phyloP scores from a whole-genome alignment of 108 stramenopile species.

The Skeletonema grethae region DNA sequence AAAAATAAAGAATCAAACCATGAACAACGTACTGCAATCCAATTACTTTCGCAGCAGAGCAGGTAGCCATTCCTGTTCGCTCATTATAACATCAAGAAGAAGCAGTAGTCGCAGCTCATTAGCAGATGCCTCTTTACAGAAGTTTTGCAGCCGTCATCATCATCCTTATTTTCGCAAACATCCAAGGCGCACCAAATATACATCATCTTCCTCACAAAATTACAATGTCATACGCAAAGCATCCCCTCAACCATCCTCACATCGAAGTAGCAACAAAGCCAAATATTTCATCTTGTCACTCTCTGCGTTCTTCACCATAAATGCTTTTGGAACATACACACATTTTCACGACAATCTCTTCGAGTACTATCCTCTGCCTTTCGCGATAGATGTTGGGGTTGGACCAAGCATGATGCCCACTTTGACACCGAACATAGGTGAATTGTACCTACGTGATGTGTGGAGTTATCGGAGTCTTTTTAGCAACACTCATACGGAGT shows the following conservation, averaged over 20 bases:
- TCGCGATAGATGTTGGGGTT: constrained; percentile 52
- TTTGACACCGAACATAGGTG: constrained; percentile 55
- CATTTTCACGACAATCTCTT: constrained; percentile 35
- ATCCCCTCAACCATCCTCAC: not conserved
- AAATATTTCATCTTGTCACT: not conserved
- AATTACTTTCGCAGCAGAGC: not conserved
- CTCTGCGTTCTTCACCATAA: not conserved
- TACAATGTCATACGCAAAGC: not conserved
- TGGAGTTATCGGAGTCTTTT: constrained; percentile 43
- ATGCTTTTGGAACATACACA: constrained; percentile 20
- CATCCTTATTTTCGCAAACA: not conserved
- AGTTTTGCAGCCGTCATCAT: not conserved
- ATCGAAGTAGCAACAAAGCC: not conserved
- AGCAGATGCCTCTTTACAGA: not conserved
- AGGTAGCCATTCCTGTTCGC: not conserved
- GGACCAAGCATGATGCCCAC: constrained; percentile 86
- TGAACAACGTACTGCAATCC: not conserved
- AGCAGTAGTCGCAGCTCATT: not conserved
- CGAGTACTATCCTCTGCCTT: constrained; percentile 51
- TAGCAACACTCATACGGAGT: constrained; percentile 30
- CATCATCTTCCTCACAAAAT: not conserved
- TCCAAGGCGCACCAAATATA: not conserved
- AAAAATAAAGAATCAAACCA: too few species aligned
- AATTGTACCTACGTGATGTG: constrained; percentile 66
- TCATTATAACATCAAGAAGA: not conserved